Evolutionary conservation across 306 rosid species (phyloP).

Genomic region (Vicia faba): DNA sequence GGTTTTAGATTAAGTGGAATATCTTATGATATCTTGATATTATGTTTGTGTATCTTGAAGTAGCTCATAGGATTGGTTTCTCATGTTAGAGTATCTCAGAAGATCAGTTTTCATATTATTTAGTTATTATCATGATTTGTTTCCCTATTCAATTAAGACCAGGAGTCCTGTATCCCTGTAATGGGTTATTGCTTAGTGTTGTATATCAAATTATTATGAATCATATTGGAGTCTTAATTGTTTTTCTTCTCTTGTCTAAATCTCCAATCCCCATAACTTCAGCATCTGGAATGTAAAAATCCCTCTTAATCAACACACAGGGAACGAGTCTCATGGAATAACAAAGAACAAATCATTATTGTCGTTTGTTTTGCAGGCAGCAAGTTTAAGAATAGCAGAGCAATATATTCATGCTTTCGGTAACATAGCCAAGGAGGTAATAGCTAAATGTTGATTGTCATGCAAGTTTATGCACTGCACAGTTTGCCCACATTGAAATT

Average conservation of each 20-base stretch:
- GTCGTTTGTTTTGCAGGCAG: constrained; percentile 71
- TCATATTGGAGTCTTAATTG: background rate
- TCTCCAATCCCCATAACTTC: background rate
- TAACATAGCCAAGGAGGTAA: constrained; percentile 92
- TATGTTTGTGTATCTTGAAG: constrained; percentile 1
- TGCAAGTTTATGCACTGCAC: constrained; percentile 14
- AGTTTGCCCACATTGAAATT: constrained; percentile 1
- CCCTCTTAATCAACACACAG: constrained; percentile 7
- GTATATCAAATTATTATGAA: background rate
- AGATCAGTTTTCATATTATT: background rate
- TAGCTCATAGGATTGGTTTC: background rate
- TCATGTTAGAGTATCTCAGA: constrained; percentile 2
- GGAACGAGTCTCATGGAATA: background rate
- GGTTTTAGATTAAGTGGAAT: background rate
- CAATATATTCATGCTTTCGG: constrained; percentile 86
- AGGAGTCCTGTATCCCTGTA: background rate
- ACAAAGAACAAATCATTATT: constrained; percentile 32
- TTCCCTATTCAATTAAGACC: background rate
- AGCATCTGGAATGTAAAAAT: constrained; percentile 10
- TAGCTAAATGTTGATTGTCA: constrained; percentile 12
- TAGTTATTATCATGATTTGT: background rate
- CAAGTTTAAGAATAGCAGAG: constrained; percentile 89
- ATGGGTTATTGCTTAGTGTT: constrained; percentile 2
- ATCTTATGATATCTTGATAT: background rate
- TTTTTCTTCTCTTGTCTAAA: background rate